Conservation (phyloP, 2,329 filamentous ascomycete genomes). For the Arthrobotrys iridis region DNA sequence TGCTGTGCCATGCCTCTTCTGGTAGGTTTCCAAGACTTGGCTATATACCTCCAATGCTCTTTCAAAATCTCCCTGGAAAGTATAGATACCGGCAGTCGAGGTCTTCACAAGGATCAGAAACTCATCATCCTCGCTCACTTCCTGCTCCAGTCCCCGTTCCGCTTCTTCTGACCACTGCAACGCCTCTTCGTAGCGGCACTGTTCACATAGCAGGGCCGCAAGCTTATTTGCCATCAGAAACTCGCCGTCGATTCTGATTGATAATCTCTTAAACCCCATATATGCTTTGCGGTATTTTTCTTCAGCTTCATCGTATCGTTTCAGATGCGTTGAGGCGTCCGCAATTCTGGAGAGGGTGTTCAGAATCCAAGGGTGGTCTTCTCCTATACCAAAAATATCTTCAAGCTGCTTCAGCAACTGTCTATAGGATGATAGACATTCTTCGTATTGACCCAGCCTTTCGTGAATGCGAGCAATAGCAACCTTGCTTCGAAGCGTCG, state of each 20-base stretch:
- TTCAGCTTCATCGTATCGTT: conserved; percentile 8
- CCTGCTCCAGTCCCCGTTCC: background rate
- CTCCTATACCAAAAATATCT: conserved; percentile 1
- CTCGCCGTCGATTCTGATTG: background rate
- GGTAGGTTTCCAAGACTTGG: background rate
- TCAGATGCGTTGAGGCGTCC: background rate
- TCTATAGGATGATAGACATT: background rate
- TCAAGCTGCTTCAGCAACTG: background rate
- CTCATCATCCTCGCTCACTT: background rate
- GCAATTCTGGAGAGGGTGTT: background rate
- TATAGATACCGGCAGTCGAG: conserved; percentile 10
- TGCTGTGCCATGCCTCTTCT: background rate
- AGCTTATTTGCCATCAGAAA: conserved; percentile 3
- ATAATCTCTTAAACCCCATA: background rate
- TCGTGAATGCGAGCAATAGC: conserved; percentile 1
- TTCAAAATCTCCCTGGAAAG: background rate
- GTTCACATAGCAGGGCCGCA: background rate
- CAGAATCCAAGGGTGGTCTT: conserved; percentile 20
- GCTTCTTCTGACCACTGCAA: conserved; percentile 6
- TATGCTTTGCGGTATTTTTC: background rate
- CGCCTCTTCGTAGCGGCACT: background rate
- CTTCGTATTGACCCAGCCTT: background rate
- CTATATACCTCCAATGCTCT: conserved; percentile 6
- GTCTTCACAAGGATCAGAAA: background rate
- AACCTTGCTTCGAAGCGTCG: background rate